Base-by-base conservation (phyloP, 2,329 filamentous ascomycete species). In the Ceratocystis destructans region DNA sequence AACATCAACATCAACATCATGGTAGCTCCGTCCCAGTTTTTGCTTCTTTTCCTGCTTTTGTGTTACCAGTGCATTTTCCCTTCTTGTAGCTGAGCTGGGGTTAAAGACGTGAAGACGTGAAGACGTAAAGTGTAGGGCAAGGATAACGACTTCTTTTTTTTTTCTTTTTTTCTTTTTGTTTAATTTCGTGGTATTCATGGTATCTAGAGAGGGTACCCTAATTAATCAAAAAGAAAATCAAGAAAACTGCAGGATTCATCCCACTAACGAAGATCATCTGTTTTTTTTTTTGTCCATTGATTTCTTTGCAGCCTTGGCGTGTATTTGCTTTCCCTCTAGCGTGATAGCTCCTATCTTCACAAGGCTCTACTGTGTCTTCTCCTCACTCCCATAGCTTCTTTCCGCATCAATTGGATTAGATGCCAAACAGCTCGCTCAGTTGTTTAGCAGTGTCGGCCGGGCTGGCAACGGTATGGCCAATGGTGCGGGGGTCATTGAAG, bases 371-470 rank as follows among this genome's bases (percentile, higher is more conserved):
- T 28, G 1, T 2, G 31, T n/a, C 28, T 8, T 31, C 55, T 17
- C 28, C n/a, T 20, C 28, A n/a, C 12, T 7, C 3, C 5, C 22
- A 12, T 31, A 5, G n/a, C 28, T 37, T 20, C 3, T 17, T 15
- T 48, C 25, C 17, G n/a, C 31, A 45, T 12, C 4, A 22, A 4
- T 28, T 22, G 15, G 28, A 1, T 73, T 74, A 88, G 68, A 91
- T 76, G 69, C 83, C 79, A 73, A 97, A 96, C 64, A 94, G 71
- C 80, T 94, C 85, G 81, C 87, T 93, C 72, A 99, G 73, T 75
- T 90, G 81, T 71, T 78, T 82, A 72, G 88, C 85, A 59, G 92
- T 96, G 73, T 97, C 90, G 67, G 91, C 87, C 5, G 93, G 93
- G 53, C 82, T 83, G 70, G 80, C 84, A 70, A 97, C 94, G 31